phyloP scores from a whole-genome alignment of 1,284 basidiomycete species.

The Volvariella volvacea region DNA sequence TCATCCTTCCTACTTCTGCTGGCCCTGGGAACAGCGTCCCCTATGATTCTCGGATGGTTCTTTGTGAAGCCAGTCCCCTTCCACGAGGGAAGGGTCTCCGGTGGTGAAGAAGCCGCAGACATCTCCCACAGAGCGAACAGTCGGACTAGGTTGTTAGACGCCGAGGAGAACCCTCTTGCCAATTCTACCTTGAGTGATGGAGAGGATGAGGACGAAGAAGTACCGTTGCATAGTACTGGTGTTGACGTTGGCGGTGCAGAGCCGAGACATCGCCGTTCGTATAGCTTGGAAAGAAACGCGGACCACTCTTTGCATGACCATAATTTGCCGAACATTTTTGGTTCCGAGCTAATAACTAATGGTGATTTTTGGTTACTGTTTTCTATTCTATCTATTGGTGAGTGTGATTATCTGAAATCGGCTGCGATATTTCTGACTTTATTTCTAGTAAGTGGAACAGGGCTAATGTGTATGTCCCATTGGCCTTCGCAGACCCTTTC shows the following conservation, averaged over 20 bases:
- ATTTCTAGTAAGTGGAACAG: conserved; percentile 73
- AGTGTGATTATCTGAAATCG: conserved; percentile 21
- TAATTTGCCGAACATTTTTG: conserved; percentile 27
- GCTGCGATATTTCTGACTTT: background rate
- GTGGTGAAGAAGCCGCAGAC: conserved; percentile 1
- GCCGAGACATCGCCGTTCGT: too few relatives aligned
- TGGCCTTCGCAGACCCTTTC: too few relatives aligned
- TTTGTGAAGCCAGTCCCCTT: conserved; percentile 31
- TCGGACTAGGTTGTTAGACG: too few relatives aligned
- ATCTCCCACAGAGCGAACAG: background rate
- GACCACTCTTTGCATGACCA: conserved; percentile 1
- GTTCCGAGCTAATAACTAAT: conserved; percentile 24
- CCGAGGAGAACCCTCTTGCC: too few relatives aligned
- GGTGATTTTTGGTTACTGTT: conserved; percentile 77
- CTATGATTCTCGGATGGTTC: conserved; percentile 36
- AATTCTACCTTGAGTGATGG: too few relatives aligned
- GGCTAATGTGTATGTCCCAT: conserved; percentile 70
- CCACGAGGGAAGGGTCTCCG: conserved; percentile 3
- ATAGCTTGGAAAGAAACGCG: too few relatives aligned
- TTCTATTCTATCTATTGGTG: conserved; percentile 61
- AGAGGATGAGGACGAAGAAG: too few relatives aligned
- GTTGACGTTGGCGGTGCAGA: too few relatives aligned
- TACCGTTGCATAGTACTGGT: too few relatives aligned
- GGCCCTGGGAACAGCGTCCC: conserved; percentile 30
- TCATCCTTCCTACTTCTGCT: conserved; percentile 32